Evolutionary conservation across 768 basidiomycete genomes (phyloP), one percentile per base, ranked within the genome.

Genomic region (Xerocomus spinulosus): DNA sequence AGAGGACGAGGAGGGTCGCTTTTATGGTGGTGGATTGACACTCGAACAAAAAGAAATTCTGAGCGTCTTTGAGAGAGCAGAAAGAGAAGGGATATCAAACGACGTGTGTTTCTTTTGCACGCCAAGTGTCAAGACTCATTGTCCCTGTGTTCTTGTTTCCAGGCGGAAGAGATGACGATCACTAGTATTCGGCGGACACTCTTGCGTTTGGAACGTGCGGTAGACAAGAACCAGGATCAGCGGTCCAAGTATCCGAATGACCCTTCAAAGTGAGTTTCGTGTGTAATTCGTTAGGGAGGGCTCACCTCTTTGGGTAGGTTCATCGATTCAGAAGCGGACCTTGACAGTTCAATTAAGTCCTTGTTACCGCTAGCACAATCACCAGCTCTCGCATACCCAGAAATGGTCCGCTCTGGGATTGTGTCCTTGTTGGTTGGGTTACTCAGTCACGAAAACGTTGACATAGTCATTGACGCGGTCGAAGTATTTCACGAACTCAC

Each of bases 281-380:
- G 5, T 41, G 36, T 17, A 15, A 1, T n/a, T 3, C 6, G 9
- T 33, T 20, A 39, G n/a, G 9, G 18, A n/a, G 4, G 12, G 25
- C 20, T 66, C 38, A 53, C 25, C 21, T 40, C n/a, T 35, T 26
- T 28, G 9, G 23, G 18, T 41, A 98, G 95, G 68, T 99, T 98
- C 75, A 97, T 99, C 57, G 96, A 98, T 65, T 98, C 96, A 1
- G 96, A 99, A 73, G 90, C 92, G 21, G 92, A 96, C 61, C 80
- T 99, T 6, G 93, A 98, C 62, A 73, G 75, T 46, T 81, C 92
- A 8, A 80, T 98, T 46, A 94, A 95, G 66, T 77, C 82, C 1
- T 69, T 99, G 38, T 74, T 96, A n/a, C 86, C 93, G 5, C 74
- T 99, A 18, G 87, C 95, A 1, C 92, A 96, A 62, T 79, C 78